phyloP scores from a whole-genome alignment of 495 filamentous ascomycete genomes.

The Entonaema liquescens region DNA sequence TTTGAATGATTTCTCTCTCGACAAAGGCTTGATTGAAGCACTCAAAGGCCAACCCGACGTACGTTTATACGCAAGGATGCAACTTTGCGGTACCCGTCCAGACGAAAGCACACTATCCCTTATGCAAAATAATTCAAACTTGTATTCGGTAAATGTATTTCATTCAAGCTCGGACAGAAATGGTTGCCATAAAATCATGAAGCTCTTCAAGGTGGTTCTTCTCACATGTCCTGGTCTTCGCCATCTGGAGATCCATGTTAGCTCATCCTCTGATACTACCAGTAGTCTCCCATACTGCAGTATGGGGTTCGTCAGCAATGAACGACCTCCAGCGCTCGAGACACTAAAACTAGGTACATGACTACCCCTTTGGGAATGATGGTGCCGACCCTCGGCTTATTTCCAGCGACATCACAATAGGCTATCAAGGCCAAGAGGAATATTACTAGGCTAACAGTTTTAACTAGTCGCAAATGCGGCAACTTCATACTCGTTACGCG shows the following conservation, averaged over 20 bases:
- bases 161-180: not conserved
- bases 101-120: not conserved
- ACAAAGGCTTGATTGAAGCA: not conserved
- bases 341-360: not conserved
- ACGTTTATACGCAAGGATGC: not conserved
- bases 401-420: too few relatives aligned
- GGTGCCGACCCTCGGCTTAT: not conserved
- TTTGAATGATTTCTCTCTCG: not conserved
- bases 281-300: not conserved
- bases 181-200: not conserved
- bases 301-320: not conserved
- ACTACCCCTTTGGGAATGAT: constrained; percentile 11
- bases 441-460: not conserved
- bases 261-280: not conserved
- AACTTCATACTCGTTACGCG: not conserved
- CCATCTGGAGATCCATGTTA: not conserved
- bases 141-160: not conserved
- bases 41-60: not conserved
- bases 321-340: constrained; percentile 10
- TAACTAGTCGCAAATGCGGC: not conserved
- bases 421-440: not conserved
- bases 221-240: constrained; percentile 11
- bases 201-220: not conserved
- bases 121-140: not conserved
- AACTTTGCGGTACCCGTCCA: not conserved